Evolutionary conservation across 2,329 filamentous ascomycete species (phyloP), one percentile per base, ranked within the genome.

Genomic region (Beauveria sp.): DNA sequence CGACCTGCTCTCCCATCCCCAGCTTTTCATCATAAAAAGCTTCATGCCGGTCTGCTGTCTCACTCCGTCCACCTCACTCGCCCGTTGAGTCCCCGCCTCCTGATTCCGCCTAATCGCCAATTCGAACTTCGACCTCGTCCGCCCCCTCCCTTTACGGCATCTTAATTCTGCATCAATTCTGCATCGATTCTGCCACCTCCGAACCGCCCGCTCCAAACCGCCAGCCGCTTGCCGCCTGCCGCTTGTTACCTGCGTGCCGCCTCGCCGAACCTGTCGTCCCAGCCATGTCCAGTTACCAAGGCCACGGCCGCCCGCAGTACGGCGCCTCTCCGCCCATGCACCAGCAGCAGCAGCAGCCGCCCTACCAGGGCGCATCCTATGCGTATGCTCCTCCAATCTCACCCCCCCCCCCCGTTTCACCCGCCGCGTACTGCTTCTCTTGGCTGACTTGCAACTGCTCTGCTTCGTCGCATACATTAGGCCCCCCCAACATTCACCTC

Each of bases 251-350:
- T 30, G 20, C 43, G 5, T 38, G 42, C 54, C 58, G 45, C 30
- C 26, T 47, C 50, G 20, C 58, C 50, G 51, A 54, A 30, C 12
- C 34, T 7, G 14, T 28, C 34, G 5, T 38, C 22, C 43, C 51
- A 52, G 45, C 51, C 20, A 61, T 61, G 58, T 60, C 58, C 38
- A 61, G 34, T 26, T 57, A 61, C 43, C 46, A 51, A 46, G 52
- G 52, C 10, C 42, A 61, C 45, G 59, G 59, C 42, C 58, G 58
- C 28, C 58, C 50, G 20, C 58, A 54, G 58, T 60, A 60, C 30
- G 50, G 58, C 30, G 50, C 50, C 30, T 45, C 43, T 42, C 50
- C 58, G 42, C 58, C 58, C 4, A 30, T 60, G 52, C 59, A 49
- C 26, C 47, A 49, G 4, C 46, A 28, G 40, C 52, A 54, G 12